A percentile compares a stretch with the other conserved stretches of the same genome.
Evolutionary conservation across 2,329 filamentous ascomycete species (phyloP).

Genomic region (Trichoderma cornu-damae): DNA sequence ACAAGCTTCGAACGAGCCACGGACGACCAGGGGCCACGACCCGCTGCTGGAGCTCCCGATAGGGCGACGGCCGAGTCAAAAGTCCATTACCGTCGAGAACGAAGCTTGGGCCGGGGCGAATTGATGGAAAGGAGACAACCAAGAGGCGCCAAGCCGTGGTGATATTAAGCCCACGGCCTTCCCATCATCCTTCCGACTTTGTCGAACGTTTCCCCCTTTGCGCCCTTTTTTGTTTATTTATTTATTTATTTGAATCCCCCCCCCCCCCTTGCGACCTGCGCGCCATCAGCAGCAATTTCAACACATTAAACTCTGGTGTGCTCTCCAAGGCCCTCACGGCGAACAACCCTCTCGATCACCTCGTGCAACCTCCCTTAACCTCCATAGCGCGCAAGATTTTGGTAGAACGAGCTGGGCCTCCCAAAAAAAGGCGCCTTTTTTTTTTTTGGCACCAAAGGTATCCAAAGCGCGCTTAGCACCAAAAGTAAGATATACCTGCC

Average conservation of each 20-base stretch:
- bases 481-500: slow-evolving; percentile 8
- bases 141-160: no score
- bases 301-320: background rate
- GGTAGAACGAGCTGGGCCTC: background rate
- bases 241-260: no score
- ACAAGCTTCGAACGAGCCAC: slow-evolving; percentile 14
- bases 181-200: background rate
- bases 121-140: slow-evolving; percentile 16
- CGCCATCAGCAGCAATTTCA: background rate
- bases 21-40: slow-evolving; percentile 18
- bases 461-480: slow-evolving; percentile 1
- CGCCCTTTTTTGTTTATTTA: no score
- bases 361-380: background rate
- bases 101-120: background rate
- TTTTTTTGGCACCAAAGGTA: slow-evolving; percentile 6
- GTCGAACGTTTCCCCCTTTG: background rate
- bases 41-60: slow-evolving; percentile 17
- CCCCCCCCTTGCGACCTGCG: background rate
- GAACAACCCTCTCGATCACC: background rate
- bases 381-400: background rate
- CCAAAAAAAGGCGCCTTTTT: no score
- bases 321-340: background rate
- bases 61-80: slow-evolving; percentile 2
- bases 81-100: background rate
- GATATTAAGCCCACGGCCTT: slow-evolving; percentile 10